These are phyloP conservation scores for Claviceps quebecensis DNA, from an alignment of 2,329 filamentous ascomycete species.

Conservation along the genomic window DNA sequence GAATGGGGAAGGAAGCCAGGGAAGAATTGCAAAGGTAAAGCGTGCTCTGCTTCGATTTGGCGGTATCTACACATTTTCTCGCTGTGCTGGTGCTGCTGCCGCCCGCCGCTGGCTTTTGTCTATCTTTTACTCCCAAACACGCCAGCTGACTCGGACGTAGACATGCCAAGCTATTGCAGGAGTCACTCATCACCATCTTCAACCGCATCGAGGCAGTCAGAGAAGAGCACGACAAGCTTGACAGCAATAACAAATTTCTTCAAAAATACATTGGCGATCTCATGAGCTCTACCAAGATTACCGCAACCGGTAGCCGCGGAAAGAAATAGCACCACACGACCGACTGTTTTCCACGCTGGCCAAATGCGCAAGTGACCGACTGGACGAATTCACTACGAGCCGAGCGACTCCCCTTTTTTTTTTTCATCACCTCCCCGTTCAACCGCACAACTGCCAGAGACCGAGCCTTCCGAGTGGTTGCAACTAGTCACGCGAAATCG, in stretches of 20 bases:
- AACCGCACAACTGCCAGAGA: neutral
- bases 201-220: conserved; percentile 90
- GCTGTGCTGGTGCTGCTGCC: no score
- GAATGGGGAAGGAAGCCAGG: conserved; percentile 70
- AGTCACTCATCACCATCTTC: conserved; percentile 76
- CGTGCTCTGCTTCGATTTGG: neutral
- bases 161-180: conserved; percentile 78
- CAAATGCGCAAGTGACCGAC: neutral
- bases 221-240: conserved; percentile 89
- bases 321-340: conserved; percentile 30
- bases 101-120: neutral
- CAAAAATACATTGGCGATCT: conserved; percentile 97
- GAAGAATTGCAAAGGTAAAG: conserved; percentile 45
- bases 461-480: neutral
- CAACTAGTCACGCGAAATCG: neutral
- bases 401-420: neutral
- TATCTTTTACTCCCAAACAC: neutral
- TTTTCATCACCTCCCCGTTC: neutral
- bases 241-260: conserved; percentile 91
- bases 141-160: conserved; percentile 29
- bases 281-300: conserved; percentile 73
- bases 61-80: neutral
- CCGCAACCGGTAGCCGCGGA: conserved; percentile 36
- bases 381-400: neutral
- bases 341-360: neutral